These are phyloP conservation scores for Sugiyamaella xylanicola DNA, from an alignment of 1,139 yeast genomes.

Conservation along the genomic window DNA sequence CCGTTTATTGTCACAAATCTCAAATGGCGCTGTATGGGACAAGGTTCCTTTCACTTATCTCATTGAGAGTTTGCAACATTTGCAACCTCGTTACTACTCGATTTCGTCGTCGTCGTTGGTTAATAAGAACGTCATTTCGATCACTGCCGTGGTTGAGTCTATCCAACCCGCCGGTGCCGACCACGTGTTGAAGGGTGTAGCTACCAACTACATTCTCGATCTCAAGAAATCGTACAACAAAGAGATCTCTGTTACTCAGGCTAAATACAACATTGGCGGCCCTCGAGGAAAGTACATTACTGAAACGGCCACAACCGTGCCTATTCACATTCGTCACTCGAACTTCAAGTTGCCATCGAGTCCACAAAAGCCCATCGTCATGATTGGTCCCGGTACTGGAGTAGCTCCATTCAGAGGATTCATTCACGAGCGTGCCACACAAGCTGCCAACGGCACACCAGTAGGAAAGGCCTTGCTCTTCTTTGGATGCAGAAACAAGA, in stretches of 20 bases:
- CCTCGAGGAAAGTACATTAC: constrained; percentile 67
- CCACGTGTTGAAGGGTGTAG: constrained; percentile 74
- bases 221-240: constrained; percentile 63
- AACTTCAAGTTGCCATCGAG: constrained; percentile 93
- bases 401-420: constrained; percentile 98
- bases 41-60: constrained; percentile 82
- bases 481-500: constrained; percentile 78
- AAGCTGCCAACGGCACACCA: constrained; percentile 54
- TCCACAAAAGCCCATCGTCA: constrained; percentile 78
- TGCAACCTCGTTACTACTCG: constrained; percentile 95
- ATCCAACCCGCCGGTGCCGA: constrained; percentile 48
- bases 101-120: constrained; percentile 86
- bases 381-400: constrained; percentile 98
- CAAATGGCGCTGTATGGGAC: constrained; percentile 67
- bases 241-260: constrained; percentile 36
- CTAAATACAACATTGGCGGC: constrained; percentile 68
- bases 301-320: constrained; percentile 50
- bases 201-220: constrained; percentile 83
- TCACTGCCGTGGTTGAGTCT: constrained; percentile 93
- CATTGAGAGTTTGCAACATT: constrained; percentile 75
- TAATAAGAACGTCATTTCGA: constrained; percentile 66
- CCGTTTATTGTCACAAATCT: constrained; percentile 65
- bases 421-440: constrained; percentile 74
- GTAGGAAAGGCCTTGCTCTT: constrained; percentile 78
- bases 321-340: constrained; percentile 92